phyloP scores from a whole-genome alignment of 805 yeast species.

The Candida sonorensis region DNA sequence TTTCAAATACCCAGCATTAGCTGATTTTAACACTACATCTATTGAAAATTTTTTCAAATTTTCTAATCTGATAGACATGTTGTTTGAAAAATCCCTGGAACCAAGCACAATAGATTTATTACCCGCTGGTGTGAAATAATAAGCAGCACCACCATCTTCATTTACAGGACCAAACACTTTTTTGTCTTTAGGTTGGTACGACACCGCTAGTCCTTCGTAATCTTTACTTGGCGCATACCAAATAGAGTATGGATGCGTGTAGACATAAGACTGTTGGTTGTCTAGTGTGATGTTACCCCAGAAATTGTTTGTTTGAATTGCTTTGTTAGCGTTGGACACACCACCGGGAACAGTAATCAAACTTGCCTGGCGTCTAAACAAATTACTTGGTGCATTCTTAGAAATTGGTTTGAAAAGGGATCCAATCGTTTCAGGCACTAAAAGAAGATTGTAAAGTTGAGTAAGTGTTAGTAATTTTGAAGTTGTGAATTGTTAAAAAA shows the following conservation, averaged over 20 bases:
- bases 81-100: slow-evolving; percentile 32
- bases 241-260: slow-evolving; percentile 71
- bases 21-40: slow-evolving; percentile 12
- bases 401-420: slow-evolving; percentile 37
- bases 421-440: slow-evolving; percentile 23
- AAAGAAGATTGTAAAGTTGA: neutral
- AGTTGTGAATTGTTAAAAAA: too few species aligned
- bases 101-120: slow-evolving; percentile 49
- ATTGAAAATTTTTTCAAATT: slow-evolving; percentile 15
- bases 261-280: slow-evolving; percentile 56
- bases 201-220: slow-evolving; percentile 52
- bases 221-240: slow-evolving; percentile 48
- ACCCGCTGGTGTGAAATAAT: slow-evolving; percentile 55
- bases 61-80: slow-evolving; percentile 10
- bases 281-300: slow-evolving; percentile 63
- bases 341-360: slow-evolving; percentile 20
- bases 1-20: slow-evolving; percentile 32
- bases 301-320: slow-evolving; percentile 68
- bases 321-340: slow-evolving; percentile 11
- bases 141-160: slow-evolving; percentile 36
- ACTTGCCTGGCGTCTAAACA: slow-evolving; percentile 29
- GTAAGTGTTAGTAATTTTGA: neutral
- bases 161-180: slow-evolving; percentile 57
- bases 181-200: slow-evolving; percentile 53
- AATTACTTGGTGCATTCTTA: slow-evolving; percentile 39